Conservation (phyloP, 768 basidiomycete species). For the Hemileccinum rubropunctum region DNA sequence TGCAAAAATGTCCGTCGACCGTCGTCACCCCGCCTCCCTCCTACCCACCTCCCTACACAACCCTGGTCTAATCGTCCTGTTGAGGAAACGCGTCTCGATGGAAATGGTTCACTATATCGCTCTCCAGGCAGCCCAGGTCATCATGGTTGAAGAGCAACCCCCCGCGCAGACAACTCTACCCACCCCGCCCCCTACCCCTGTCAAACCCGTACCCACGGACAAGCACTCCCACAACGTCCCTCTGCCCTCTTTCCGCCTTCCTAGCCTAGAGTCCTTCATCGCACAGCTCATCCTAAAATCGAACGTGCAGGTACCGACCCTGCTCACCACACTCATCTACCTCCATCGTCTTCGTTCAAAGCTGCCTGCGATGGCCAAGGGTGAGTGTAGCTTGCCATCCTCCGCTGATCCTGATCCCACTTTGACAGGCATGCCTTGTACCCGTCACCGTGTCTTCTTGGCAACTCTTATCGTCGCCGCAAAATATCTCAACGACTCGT, state of each 20-base stretch:
- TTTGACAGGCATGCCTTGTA: conserved; percentile 71
- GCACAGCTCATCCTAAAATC: conserved; percentile 72
- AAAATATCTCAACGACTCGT: conserved; percentile 97
- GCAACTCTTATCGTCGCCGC: conserved; percentile 93
- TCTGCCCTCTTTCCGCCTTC: conserved; percentile 37
- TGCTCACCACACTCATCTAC: conserved; percentile 89
- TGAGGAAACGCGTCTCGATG: conserved; percentile 71
- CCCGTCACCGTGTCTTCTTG: conserved; percentile 93
- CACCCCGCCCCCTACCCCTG: conserved; percentile 69
- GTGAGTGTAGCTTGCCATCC: conserved; percentile 40
- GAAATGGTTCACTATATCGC: conserved; percentile 90
- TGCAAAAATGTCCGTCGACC: conserved; percentile 36
- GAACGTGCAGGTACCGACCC: conserved; percentile 87
- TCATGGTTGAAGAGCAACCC: conserved; percentile 58
- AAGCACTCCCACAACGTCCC: conserved; percentile 25
- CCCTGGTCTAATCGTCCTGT: conserved; percentile 74
- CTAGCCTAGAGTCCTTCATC: conserved; percentile 84
- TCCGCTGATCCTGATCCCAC: conserved; percentile 8
- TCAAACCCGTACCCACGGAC: conserved; percentile 40
- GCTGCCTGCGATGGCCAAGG: conserved; percentile 81
- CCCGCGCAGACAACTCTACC: conserved; percentile 39
- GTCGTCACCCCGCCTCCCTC: conserved; percentile 77
- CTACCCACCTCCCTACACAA: conserved; percentile 74
- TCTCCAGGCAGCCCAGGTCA: conserved; percentile 69
- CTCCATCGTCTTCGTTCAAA: conserved; percentile 82